Percentiles rank a stretch among this genome's conserved stretches.
These are phyloP conservation scores for Boletus rubescentipes DNA, from an alignment of 768 basidiomycete genomes.

Conservation along the genomic window DNA sequence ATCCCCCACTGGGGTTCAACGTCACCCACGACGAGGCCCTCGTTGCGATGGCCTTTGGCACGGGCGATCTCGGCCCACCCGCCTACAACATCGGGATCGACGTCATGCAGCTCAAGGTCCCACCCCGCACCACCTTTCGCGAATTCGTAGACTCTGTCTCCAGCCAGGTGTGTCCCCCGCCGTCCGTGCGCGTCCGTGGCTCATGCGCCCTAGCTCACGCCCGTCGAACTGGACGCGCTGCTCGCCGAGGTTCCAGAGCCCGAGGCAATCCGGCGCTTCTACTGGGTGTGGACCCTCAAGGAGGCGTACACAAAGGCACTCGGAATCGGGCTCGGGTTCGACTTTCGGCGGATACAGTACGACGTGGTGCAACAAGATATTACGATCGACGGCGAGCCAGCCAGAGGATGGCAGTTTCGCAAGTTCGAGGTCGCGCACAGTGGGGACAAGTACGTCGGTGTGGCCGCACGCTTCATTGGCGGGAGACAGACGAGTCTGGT, in stretches of 20 bases:
- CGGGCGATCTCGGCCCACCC: constrained; percentile 52
- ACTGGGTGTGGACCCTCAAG: constrained; percentile 88
- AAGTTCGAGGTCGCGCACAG: constrained; percentile 54
- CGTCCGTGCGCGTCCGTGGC: not conserved
- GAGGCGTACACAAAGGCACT: constrained; percentile 91
- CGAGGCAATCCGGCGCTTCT: constrained; percentile 63
- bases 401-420: constrained; percentile 66
- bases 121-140: constrained; percentile 52
- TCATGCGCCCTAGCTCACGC: constrained; percentile 42
- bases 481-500: constrained; percentile 35
- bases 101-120: constrained; percentile 74
- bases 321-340: constrained; percentile 79
- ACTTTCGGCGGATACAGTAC: constrained; percentile 76
- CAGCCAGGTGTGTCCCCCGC: constrained; percentile 52
- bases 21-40: constrained; percentile 77
- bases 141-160: constrained; percentile 64
- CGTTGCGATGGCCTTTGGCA: constrained; percentile 61
- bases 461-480: constrained; percentile 62
- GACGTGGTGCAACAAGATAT: constrained; percentile 51
- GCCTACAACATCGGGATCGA: constrained; percentile 67
- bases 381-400: constrained; percentile 55
- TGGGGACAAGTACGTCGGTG: constrained; percentile 59
- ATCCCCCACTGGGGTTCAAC: constrained; percentile 72
- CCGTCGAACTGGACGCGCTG: constrained; percentile 34
- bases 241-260: constrained; percentile 41